phyloP scores from a whole-genome alignment of 2,329 filamentous ascomycete species.

The Neofusicoccum sp. region DNA sequence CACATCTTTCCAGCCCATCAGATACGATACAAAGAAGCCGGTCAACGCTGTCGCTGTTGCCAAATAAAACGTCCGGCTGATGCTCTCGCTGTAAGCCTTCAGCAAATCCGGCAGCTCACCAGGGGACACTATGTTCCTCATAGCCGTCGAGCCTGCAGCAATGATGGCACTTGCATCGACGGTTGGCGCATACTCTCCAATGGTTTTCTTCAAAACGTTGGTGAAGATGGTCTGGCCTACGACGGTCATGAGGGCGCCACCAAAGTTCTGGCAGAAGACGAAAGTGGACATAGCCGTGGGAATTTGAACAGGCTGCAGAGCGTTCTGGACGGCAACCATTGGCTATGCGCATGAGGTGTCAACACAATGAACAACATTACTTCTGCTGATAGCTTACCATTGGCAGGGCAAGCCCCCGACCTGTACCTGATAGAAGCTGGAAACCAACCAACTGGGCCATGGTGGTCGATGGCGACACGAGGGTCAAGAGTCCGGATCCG shows the following conservation, averaged over 20 bases:
- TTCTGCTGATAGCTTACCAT: slow-evolving; percentile 13
- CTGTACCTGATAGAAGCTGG: slow-evolving; percentile 28
- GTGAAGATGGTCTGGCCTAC: slow-evolving; percentile 26
- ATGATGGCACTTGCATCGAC: slow-evolving; percentile 8
- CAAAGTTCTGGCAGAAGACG: slow-evolving; percentile 41
- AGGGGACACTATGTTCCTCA: slow-evolving; percentile 15
- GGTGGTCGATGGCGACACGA: slow-evolving; percentile 28
- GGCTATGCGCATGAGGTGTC: no score
- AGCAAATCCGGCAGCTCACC: slow-evolving; percentile 29
- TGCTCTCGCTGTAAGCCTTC: slow-evolving; percentile 29
- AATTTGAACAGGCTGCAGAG: slow-evolving; percentile 31
- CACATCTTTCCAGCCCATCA: slow-evolving; percentile 26
- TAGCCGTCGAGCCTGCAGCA: slow-evolving; percentile 8
- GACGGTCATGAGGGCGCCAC: slow-evolving; percentile 34
- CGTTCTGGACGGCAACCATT: slow-evolving; percentile 36
- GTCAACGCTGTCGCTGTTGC: slow-evolving; percentile 25
- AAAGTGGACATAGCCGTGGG: slow-evolving; percentile 37
- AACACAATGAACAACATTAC: no score
- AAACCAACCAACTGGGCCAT: slow-evolving; percentile 35
- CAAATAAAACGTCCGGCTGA: slow-evolving; percentile 33
- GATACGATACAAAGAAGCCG: slow-evolving; percentile 24
- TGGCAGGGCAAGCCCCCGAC: slow-evolving; percentile 4
- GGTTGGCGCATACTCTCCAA: neutral
- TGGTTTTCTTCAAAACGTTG: neutral
- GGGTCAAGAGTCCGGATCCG: slow-evolving; percentile 37